Conservation (phyloP, 116 monocot species). For the Posidonia oceanica region DNA sequence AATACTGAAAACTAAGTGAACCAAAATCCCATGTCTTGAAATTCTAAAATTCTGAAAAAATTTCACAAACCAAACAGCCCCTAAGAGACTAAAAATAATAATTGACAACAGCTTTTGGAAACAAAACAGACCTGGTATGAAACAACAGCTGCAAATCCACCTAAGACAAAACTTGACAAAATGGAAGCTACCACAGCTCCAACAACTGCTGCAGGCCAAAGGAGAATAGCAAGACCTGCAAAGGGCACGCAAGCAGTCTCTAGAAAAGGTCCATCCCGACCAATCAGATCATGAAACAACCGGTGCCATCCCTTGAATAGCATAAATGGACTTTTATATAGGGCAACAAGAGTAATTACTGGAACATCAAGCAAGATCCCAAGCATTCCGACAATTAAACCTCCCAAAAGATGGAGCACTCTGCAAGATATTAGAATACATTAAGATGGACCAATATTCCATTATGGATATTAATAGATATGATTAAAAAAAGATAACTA, state of each 20-base stretch:
- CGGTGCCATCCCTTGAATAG: slow-evolving; percentile 93
- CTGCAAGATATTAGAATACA: slow-evolving; percentile 1
- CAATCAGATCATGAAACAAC: slow-evolving; percentile 81
- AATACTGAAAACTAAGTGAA: background rate
- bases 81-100: background rate
- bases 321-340: slow-evolving; percentile 85
- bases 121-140: slow-evolving; percentile 61
- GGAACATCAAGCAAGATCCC: slow-evolving; percentile 59
- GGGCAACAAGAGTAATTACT: slow-evolving; percentile 49
- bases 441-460: background rate
- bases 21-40: background rate
- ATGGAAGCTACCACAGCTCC: slow-evolving; percentile 68
- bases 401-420: slow-evolving; percentile 27
- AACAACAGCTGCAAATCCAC: slow-evolving; percentile 71
- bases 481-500: background rate
- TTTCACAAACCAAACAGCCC: background rate
- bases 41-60: background rate
- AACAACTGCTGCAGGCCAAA: slow-evolving; percentile 84
- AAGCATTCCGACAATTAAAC: slow-evolving; percentile 44
- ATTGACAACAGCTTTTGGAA: background rate
- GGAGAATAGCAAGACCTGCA: slow-evolving; percentile 87
- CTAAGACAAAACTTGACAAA: slow-evolving; percentile 61
- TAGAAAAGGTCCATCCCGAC: slow-evolving; percentile 91
- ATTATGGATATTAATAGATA: background rate
- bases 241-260: slow-evolving; percentile 96